A percentile compares a stretch with the other conserved stretches of the same genome.
Evolutionary conservation across 1,284 basidiomycete genomes (phyloP).

Genomic region (Peniophora sp.): DNA sequence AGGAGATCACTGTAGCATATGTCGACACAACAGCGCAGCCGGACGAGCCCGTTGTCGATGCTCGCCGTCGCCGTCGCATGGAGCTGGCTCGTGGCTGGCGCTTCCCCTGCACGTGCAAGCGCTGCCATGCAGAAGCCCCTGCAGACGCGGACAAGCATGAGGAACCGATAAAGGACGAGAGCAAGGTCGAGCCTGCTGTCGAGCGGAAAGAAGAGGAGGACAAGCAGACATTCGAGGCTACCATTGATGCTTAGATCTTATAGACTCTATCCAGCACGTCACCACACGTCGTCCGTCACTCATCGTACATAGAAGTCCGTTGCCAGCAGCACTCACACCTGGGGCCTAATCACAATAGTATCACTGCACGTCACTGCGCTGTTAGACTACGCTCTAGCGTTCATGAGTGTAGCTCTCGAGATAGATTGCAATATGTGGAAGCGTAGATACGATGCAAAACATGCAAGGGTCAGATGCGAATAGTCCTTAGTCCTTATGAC

Average conservation of each 20-base stretch:
- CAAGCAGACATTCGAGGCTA: not conserved
- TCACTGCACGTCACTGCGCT: too few relatives aligned
- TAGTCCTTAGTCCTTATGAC: too few relatives aligned
- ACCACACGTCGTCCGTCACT: too few relatives aligned
- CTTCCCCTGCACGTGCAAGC: constrained; percentile 63
- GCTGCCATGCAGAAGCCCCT: constrained; percentile 48
- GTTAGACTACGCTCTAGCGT: too few relatives aligned
- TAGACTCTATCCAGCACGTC: too few relatives aligned
- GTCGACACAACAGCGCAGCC: constrained; percentile 54
- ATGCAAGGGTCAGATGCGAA: not conserved
- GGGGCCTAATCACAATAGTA: too few relatives aligned
- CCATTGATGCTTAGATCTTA: not conserved
- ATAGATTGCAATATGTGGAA: not conserved
- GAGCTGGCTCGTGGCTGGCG: constrained; percentile 76
- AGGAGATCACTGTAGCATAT: constrained; percentile 66
- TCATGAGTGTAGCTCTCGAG: constrained; percentile 5
- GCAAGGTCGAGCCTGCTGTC: constrained; percentile 46
- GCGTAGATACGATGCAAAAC: not conserved
- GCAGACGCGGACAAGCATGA: constrained; percentile 18
- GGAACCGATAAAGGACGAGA: constrained; percentile 40
- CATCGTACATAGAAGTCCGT: too few relatives aligned
- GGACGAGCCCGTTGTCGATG: constrained; percentile 44
- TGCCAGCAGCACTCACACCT: too few relatives aligned
- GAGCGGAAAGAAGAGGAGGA: constrained; percentile 25
- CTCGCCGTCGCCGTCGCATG: constrained; percentile 53